These are phyloP conservation scores for Coemansia sp. DNA, from an alignment of 192 early-diverging fungal genomes.

Conservation along the genomic window DNA sequence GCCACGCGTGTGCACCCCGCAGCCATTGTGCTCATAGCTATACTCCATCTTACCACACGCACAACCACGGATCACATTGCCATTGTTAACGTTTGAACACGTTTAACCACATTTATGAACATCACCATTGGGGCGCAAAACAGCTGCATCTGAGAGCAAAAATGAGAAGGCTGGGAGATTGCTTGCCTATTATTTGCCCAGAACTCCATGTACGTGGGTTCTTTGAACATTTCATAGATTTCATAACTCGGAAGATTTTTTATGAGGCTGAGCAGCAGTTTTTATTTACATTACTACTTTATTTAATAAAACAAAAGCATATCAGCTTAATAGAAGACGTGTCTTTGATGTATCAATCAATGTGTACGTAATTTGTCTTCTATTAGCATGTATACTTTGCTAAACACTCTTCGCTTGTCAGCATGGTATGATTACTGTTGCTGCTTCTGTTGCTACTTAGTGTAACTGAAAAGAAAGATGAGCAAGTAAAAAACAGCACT, in stretches of 20 bases:
- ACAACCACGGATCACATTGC: slow-evolving; percentile 4
- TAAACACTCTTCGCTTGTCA: too few relatives aligned
- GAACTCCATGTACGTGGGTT: too few relatives aligned
- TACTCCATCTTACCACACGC: background rate
- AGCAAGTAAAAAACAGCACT: too few relatives aligned
- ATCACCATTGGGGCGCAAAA: too few relatives aligned
- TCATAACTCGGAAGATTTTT: background rate
- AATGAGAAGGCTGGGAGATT: too few relatives aligned
- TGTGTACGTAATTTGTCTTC: too few relatives aligned
- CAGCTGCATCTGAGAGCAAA: too few relatives aligned
- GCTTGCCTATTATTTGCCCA: too few relatives aligned
- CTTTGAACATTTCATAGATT: background rate
- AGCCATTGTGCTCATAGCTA: background rate
- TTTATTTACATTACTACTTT: background rate
- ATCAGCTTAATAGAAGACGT: background rate
- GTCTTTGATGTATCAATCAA: too few relatives aligned
- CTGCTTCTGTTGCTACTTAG: too few relatives aligned
- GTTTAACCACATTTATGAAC: background rate
- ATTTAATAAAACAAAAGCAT: slow-evolving; percentile 1
- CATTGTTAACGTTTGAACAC: background rate
- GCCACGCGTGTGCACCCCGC: slow-evolving; percentile 2
- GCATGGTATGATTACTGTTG: too few relatives aligned
- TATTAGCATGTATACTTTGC: background rate
- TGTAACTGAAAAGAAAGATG: too few relatives aligned
- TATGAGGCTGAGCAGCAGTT: background rate